phyloP scores from a whole-genome alignment of 2,329 filamentous ascomycete species.

The Calonectria pseudoturangicola region DNA sequence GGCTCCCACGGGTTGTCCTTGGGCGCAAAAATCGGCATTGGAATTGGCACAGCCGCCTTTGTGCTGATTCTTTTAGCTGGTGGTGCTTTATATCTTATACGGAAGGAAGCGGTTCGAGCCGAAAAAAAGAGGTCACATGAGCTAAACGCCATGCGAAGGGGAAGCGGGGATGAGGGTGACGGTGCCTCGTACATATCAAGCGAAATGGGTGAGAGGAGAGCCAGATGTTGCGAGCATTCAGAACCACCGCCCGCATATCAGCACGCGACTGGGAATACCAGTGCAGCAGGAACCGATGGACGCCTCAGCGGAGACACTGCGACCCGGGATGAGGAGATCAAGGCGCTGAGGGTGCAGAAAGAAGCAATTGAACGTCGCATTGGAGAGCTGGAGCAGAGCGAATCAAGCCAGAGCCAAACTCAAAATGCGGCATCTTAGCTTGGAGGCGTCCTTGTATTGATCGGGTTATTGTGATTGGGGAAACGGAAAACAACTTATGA shows the following conservation, averaged over 20 bases:
- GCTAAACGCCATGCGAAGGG: constrained; percentile 49
- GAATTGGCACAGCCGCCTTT: constrained; percentile 57
- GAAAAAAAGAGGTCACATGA: constrained; percentile 51
- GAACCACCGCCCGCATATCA: constrained; percentile 60
- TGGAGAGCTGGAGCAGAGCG: constrained; percentile 57
- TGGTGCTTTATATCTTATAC: constrained; percentile 53
- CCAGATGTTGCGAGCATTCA: constrained; percentile 37
- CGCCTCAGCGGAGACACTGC: constrained; percentile 48
- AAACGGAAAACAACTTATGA: constrained; percentile 54
- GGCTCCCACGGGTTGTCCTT: constrained; percentile 51
- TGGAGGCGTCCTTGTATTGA: constrained; percentile 22
- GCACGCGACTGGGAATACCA: constrained; percentile 50
- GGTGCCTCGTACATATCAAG: constrained; percentile 43
- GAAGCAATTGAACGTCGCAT: constrained; percentile 60
- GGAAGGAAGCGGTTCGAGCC: constrained; percentile 47
- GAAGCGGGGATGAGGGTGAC: constrained; percentile 36
- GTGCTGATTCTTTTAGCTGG: constrained; percentile 55
- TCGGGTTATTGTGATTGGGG: constrained; percentile 36
- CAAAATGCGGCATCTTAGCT: constrained; percentile 34
- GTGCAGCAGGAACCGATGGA: constrained; percentile 48
- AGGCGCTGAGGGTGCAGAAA: constrained; percentile 59
- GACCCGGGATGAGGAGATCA: constrained; percentile 57
- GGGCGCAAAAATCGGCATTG: constrained; percentile 60
- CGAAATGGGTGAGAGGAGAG: constrained; percentile 43
- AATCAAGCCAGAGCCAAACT: constrained; percentile 42